Evolutionary conservation across 305 asterid genomes (phyloP).

Genomic region (Fraxinus platypoda): DNA sequence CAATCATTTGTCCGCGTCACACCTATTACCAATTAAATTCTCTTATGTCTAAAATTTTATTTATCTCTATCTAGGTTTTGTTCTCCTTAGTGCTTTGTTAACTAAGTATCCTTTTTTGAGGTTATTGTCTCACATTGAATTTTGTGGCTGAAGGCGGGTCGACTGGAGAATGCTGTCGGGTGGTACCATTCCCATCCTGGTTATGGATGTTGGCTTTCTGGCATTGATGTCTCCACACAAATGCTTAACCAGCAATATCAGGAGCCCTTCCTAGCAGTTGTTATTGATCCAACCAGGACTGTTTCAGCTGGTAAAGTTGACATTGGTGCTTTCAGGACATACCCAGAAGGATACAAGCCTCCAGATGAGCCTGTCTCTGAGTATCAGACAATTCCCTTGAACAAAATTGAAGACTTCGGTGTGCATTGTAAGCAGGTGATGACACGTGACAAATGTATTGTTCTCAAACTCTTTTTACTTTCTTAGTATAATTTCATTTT

Average conservation of each 20-base stretch:
- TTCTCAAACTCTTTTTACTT: conserved; percentile 10
- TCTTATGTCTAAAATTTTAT: not conserved
- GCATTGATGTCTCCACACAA: conserved; percentile 92
- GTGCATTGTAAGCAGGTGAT: conserved; percentile 96
- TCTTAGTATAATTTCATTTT: conserved; percentile 13
- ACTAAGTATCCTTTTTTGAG: not conserved
- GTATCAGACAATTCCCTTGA: conserved; percentile 93
- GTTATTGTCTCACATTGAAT: not conserved
- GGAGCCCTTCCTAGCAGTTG: conserved; percentile 97
- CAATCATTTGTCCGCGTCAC: not conserved
- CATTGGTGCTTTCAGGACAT: conserved; percentile 95
- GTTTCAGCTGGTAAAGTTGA: conserved; percentile 98
- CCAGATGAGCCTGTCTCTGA: conserved; percentile 92
- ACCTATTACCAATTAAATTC: not conserved
- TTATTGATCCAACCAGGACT: conserved; percentile 96
- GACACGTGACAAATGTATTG: not conserved
- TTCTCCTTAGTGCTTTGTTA: conserved; percentile 4
- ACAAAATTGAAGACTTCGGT: conserved; percentile 97
- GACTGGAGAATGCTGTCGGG: conserved; percentile 91
- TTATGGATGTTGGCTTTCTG: conserved; percentile 99
- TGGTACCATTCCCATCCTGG: conserved; percentile 99
- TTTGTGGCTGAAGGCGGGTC: conserved; percentile 65
- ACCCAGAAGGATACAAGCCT: conserved; percentile 94
- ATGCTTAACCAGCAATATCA: conserved; percentile 95
- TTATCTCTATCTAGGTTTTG: not conserved